A percentile compares a stretch with the other conserved stretches of the same genome.
Conservation (phyloP, 768 basidiomycete genomes). For the Lactarius trivialis region DNA sequence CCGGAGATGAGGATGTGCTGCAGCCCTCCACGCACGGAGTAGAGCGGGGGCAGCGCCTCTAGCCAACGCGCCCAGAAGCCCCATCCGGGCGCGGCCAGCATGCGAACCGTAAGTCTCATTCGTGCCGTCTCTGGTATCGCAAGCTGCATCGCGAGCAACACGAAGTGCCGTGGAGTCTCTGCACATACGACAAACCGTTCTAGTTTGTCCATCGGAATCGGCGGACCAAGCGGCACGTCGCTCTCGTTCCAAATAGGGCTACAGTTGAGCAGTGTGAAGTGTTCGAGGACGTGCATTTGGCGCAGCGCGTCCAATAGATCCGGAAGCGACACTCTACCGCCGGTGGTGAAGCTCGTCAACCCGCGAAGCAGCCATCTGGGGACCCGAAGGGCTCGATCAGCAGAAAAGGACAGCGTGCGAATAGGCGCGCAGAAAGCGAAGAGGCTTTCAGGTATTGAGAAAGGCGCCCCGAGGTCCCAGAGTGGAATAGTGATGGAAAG, state of each 20-base stretch:
- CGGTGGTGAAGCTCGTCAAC: constrained; percentile 1
- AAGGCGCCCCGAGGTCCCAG: constrained; percentile 7
- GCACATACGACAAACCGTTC: constrained; percentile 4
- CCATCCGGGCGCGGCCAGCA: background rate
- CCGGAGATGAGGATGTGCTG: constrained; percentile 11
- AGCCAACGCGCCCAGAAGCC: constrained; percentile 2
- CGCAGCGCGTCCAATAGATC: constrained; percentile 6
- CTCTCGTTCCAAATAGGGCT: background rate
- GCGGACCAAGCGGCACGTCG: background rate
- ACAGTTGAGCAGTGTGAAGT: constrained; percentile 4
- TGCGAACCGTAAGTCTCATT: constrained; percentile 2
- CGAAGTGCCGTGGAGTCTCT: constrained; percentile 13
- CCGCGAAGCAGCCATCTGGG: constrained; percentile 6
- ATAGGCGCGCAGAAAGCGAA: background rate
- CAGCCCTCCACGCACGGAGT: background rate
- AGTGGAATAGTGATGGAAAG: constrained; percentile 3
- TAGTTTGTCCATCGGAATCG: constrained; percentile 4
- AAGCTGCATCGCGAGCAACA: constrained; percentile 4
- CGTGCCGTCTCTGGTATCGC: background rate
- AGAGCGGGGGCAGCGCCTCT: background rate
- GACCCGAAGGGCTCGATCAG: background rate
- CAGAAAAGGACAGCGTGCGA: constrained; percentile 5
- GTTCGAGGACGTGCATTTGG: background rate
- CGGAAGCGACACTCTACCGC: background rate
- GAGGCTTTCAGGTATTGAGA: background rate